Percentiles rank a stretch among this genome's conserved stretches.
These are phyloP conservation scores for Hypholoma sublateritium DNA, from an alignment of 768 basidiomycete genomes.

Conservation along the genomic window DNA sequence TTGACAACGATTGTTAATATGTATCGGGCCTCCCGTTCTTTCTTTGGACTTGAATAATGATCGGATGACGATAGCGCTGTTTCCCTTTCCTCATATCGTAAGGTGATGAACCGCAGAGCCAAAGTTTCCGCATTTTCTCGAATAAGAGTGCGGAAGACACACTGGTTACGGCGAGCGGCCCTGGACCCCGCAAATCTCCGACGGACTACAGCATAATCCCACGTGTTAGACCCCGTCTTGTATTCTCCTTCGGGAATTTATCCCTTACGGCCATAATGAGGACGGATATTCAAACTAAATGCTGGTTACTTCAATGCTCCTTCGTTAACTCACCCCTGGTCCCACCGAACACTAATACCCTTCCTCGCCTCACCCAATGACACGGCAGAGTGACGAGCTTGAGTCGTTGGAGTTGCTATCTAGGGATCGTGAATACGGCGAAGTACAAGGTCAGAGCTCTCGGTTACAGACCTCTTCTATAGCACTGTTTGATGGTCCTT, in stretches of 20 bases:
- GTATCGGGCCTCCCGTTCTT: too few species aligned
- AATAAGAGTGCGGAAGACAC: too few species aligned
- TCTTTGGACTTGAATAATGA: too few species aligned
- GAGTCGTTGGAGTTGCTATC: conserved; percentile 16
- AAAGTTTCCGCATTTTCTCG: too few species aligned
- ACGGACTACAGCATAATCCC: too few species aligned
- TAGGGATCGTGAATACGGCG: conserved; percentile 11
- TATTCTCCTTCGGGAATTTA: not conserved
- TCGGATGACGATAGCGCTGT: not conserved
- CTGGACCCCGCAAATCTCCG: too few species aligned
- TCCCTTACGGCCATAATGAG: not conserved
- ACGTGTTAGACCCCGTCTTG: not conserved
- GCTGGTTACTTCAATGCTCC: too few species aligned
- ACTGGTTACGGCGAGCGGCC: too few species aligned
- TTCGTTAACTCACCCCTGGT: not conserved
- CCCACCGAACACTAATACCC: not conserved
- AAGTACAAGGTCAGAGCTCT: not conserved
- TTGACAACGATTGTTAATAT: too few species aligned
- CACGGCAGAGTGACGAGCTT: conserved; percentile 3
- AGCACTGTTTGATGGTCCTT: not conserved
- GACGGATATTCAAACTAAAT: not conserved
- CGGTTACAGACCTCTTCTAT: not conserved
- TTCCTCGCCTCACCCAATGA: conserved; percentile 5
- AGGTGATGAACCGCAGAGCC: too few species aligned
- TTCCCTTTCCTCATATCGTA: not conserved